Conservation (phyloP, 2,329 filamentous ascomycete species). For the Sporothrix schenckii region DNA sequence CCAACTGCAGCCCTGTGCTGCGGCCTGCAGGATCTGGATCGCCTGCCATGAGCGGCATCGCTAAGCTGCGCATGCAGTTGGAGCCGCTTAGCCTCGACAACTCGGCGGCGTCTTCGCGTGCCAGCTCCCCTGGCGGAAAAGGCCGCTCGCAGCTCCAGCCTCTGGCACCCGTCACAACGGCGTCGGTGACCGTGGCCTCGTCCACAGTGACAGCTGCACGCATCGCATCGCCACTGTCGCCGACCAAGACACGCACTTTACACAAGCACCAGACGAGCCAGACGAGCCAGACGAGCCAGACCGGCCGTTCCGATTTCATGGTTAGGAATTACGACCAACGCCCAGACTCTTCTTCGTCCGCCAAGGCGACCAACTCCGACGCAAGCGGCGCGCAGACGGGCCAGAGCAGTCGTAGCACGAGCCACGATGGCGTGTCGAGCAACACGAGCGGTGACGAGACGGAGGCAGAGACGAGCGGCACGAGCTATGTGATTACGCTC, state of each 20-base stretch:
- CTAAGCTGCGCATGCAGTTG: slow-evolving; percentile 77
- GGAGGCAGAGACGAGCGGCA: slow-evolving; percentile 58
- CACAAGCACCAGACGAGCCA: slow-evolving; percentile 19
- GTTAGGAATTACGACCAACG: slow-evolving; percentile 7
- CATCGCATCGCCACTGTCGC: slow-evolving; percentile 24
- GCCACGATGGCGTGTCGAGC: slow-evolving; percentile 60
- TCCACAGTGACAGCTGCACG: not conserved
- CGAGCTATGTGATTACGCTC: slow-evolving; percentile 82
- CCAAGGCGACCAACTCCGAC: slow-evolving; percentile 40
- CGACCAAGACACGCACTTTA: slow-evolving; percentile 10
- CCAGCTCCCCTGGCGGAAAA: slow-evolving; percentile 53
- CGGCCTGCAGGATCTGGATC: slow-evolving; percentile 55
- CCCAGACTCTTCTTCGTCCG: slow-evolving; percentile 19
- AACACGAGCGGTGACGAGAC: slow-evolving; percentile 63
- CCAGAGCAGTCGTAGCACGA: slow-evolving; percentile 61
- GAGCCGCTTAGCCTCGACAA: slow-evolving; percentile 72
- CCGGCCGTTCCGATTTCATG: not conserved
- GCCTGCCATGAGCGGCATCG: slow-evolving; percentile 71
- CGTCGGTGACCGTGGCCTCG: slow-evolving; percentile 11
- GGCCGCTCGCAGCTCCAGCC: slow-evolving; percentile 10
- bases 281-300: slow-evolving; percentile 15
- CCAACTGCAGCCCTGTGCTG: slow-evolving; percentile 64
- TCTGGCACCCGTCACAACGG: slow-evolving; percentile 33
- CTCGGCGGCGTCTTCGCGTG: slow-evolving; percentile 51
- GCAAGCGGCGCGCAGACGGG: slow-evolving; percentile 39